These are phyloP conservation scores for Corylus americana DNA, from an alignment of 306 rosid species.

Conservation along the genomic window DNA sequence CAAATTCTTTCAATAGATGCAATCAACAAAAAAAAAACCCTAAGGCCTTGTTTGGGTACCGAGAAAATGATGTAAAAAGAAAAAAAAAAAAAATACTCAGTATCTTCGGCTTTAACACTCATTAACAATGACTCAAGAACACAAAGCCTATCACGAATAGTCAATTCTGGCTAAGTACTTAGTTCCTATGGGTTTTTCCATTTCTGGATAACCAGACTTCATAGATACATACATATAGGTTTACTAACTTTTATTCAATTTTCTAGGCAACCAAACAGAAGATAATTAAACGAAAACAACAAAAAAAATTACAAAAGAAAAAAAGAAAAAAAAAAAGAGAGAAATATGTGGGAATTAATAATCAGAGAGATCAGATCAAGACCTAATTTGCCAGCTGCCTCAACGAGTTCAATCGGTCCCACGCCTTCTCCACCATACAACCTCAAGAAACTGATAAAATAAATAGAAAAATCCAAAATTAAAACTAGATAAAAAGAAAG, in stretches of 20 bases:
- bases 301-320: no score
- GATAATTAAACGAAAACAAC: neutral
- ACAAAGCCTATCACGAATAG: neutral
- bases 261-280: neutral
- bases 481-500: neutral
- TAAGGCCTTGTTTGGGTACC: neutral
- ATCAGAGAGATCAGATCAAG: neutral
- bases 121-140: neutral
- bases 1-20: neutral
- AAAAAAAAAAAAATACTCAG: neutral
- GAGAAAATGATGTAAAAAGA: neutral
- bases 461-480: neutral
- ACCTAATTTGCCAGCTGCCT: conserved; percentile 42
- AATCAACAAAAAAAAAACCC: neutral
- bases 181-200: neutral
- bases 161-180: neutral
- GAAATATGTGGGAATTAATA: neutral
- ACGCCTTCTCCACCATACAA: conserved; percentile 35
- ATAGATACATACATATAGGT: neutral
- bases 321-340: no score
- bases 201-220: neutral
- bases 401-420: conserved; percentile 44
- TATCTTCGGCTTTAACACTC: neutral
- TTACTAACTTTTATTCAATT: neutral
- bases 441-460: conserved; percentile 36